Percentiles rank a stretch among this genome's conserved stretches.
Conservation (phyloP, 805 yeast species). For the Teunomyces cretensis region DNA sequence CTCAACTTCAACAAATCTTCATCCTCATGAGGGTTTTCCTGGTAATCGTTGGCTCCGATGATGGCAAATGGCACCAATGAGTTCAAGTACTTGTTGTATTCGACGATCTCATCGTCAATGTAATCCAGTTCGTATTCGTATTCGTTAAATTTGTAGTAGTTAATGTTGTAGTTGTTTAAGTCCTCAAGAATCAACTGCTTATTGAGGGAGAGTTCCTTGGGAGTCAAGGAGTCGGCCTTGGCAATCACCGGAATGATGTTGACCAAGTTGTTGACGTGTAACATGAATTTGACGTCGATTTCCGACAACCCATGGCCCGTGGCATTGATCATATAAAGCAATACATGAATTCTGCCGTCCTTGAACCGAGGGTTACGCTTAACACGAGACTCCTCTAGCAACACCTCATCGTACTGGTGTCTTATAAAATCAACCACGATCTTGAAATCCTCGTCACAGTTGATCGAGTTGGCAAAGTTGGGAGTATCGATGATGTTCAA, state of each 20-base stretch:
- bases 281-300: slow-evolving; percentile 43
- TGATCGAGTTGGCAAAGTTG: slow-evolving; percentile 74
- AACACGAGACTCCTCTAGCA: slow-evolving; percentile 76
- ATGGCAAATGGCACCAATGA: slow-evolving; percentile 65
- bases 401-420: slow-evolving; percentile 80
- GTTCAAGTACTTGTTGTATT: slow-evolving; percentile 63
- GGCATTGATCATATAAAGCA: slow-evolving; percentile 45
- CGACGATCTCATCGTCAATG: slow-evolving; percentile 62
- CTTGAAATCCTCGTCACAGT: slow-evolving; percentile 66
- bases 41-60: slow-evolving; percentile 66
- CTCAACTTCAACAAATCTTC: slow-evolving; percentile 53
- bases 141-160: slow-evolving; percentile 70
- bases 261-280: slow-evolving; percentile 41
- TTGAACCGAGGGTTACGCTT: slow-evolving; percentile 83
- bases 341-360: slow-evolving; percentile 77
- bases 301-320: slow-evolving; percentile 46
- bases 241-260: slow-evolving; percentile 45
- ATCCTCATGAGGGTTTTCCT: slow-evolving; percentile 37
- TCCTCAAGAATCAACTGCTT: slow-evolving; percentile 77
- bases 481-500: slow-evolving; percentile 79
- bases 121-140: slow-evolving; percentile 52
- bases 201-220: slow-evolving; percentile 55
- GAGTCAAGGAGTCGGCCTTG: slow-evolving; percentile 44
- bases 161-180: slow-evolving; percentile 65
- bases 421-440: slow-evolving; percentile 74